Percentiles rank a stretch among this genome's conserved stretches.
These are phyloP conservation scores for Acacia melanoxylon DNA, from an alignment of 306 rosid species.

Conservation along the genomic window DNA sequence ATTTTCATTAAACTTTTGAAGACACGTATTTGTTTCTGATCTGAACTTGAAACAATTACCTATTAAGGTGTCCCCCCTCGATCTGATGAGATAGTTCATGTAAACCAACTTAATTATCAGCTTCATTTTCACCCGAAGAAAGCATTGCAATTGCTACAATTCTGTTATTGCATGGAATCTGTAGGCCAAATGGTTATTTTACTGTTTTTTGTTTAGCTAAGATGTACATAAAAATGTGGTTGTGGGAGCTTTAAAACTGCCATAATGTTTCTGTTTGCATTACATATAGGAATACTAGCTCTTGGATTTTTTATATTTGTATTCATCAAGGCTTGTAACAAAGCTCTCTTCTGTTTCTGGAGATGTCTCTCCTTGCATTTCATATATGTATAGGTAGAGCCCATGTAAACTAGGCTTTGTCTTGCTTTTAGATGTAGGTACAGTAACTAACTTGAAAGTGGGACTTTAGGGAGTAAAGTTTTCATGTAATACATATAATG, in stretches of 20 bases:
- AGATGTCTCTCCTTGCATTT: background rate
- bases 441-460: background rate
- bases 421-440: background rate
- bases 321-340: constrained; percentile 7
- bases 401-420: background rate
- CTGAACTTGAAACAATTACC: constrained; percentile 17
- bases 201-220: background rate
- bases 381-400: background rate
- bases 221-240: constrained; percentile 5
- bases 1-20: background rate
- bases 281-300: constrained; percentile 10
- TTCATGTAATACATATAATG: background rate
- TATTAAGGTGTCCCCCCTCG: background rate
- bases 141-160: constrained; percentile 1
- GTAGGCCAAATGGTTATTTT: constrained; percentile 3
- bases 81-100: constrained; percentile 9
- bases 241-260: constrained; percentile 3
- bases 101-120: background rate
- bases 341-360: background rate
- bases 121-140: background rate
- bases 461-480: background rate
- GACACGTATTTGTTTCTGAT: constrained; percentile 8
- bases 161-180: background rate
- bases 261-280: background rate
- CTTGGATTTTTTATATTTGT: constrained; percentile 9